Base-by-base conservation (phyloP, 2,329 filamentous ascomycete genomes). In the Furcasterigmium furcatum region DNA sequence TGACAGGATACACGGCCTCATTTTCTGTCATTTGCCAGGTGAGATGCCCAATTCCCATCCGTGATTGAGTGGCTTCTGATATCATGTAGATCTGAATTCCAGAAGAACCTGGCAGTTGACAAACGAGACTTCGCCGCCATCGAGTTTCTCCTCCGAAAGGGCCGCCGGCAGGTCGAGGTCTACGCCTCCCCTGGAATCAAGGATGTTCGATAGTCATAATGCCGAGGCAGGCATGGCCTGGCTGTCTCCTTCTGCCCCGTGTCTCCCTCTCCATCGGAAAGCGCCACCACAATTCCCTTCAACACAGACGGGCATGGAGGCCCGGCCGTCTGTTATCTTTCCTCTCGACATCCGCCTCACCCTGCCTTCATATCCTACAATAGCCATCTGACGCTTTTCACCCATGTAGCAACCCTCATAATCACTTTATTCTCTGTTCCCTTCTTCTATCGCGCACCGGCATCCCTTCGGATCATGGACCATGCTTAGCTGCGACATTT, bases 41-140 rank as follows among this genome's bases (percentile, higher is more conserved):
- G 62, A 47, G 71, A 60, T 30, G 42, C 38, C 13, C 10, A 8
- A 2, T n/a, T 40, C 3, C 25, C 9, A 9, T 20, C 20, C 19
- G 2, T 19, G n/a, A 24, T 19, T 12, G 10, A 9, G 38, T 14
- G 9, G 18, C 30, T 25, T 16, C 43, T 51, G 27, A 51, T 32
- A 8, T 14, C 2, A 38, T 16, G 9, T 24, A 91, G 88, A 54
- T 64, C 73, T 22, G 90, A 96, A 60, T 97, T 99, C 60, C 73
- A 82, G 32, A 87, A 86, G 61, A 77, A 88, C 59, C 60, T 81
- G 12, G 61, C 64, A 9, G 64, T 95, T 45, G 84, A 87, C 64
- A 94, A 89, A 67, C 90, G 88, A 55, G 90, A 96, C 60, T 96
- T 96, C 65, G 74, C 77, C 14, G 85, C 90, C 6, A 85, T 96